phyloP scores from a whole-genome alignment of 2,329 filamentous ascomycete genomes.

The Phyllosticta paracitricarpa region DNA sequence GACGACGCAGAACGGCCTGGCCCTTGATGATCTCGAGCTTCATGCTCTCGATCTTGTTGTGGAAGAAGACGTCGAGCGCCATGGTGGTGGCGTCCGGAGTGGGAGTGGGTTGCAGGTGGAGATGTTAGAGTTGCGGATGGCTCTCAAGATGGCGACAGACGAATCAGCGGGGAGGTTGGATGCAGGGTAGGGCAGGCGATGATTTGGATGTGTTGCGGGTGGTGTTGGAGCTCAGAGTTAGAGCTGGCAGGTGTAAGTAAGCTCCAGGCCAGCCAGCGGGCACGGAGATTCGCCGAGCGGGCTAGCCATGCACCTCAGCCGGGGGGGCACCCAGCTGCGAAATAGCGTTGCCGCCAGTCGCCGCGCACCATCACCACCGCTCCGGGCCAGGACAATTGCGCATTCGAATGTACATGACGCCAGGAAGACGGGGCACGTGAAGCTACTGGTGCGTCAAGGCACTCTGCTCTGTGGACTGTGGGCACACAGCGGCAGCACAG shows the following conservation, averaged over 20 bases:
- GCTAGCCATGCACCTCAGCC: not conserved
- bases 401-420: not conserved
- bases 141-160: not conserved
- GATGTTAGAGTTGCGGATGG: not conserved
- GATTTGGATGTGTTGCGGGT: not conserved
- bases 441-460: not conserved
- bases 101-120: not conserved
- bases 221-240: conserved; percentile 8
- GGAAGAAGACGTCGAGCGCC: conserved; percentile 98
- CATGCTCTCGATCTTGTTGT: conserved; percentile 99
- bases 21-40: conserved; percentile 99
- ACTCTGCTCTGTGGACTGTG: not conserved
- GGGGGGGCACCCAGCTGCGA: not conserved
- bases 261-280: conserved; percentile 9
- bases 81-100: conserved; percentile 48
- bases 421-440: not conserved
- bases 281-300: not conserved
- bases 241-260: not conserved
- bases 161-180: not conserved
- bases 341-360: not conserved
- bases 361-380: not conserved
- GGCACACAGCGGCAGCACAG: not conserved
- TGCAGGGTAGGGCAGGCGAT: not conserved
- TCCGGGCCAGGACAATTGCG: not conserved
- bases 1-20: conserved; percentile 83